Conservation (phyloP, 2,329 filamentous ascomycete genomes). For the Botrytis deweyae region DNA sequence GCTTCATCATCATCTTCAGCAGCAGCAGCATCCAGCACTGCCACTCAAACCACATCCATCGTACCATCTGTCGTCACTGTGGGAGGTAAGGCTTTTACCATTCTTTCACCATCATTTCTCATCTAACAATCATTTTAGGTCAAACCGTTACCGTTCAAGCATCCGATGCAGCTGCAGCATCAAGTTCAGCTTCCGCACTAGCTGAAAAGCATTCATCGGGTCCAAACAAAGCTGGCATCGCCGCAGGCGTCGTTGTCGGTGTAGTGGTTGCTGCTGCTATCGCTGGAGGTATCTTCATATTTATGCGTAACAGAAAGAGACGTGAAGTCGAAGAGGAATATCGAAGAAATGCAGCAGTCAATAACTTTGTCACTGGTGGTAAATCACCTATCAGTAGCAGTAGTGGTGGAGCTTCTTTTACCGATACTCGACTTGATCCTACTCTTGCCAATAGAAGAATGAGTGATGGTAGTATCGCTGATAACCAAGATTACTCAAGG, state of each 20-base stretch:
- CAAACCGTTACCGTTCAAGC: conserved; percentile 38
- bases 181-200: conserved; percentile 18
- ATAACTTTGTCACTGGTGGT: conserved; percentile 67
- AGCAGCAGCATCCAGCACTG: conserved; percentile 17
- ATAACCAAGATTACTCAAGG: conserved; percentile 95
- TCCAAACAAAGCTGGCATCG: conserved; percentile 68
- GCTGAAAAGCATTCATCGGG: conserved; percentile 14
- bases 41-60: conserved; percentile 28
- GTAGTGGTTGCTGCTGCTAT: conserved; percentile 68
- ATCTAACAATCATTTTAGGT: conserved; percentile 21
- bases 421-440: conserved; percentile 83
- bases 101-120: not conserved
- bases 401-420: conserved; percentile 56
- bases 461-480: conserved; percentile 94
- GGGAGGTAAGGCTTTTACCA: conserved; percentile 16
- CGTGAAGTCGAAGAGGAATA: conserved; percentile 81
- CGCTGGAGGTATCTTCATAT: conserved; percentile 69
- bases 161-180: conserved; percentile 21
- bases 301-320: conserved; percentile 72
- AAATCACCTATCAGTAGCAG: conserved; percentile 63
- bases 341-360: conserved; percentile 75
- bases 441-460: conserved; percentile 74
- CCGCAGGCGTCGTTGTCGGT: conserved; percentile 83
- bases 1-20: conserved; percentile 23
- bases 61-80: conserved; percentile 36